A percentile compares a stretch with the other conserved stretches of the same genome.
phyloP scores from a whole-genome alignment of 2,329 filamentous ascomycete species.

The Lasiodiplodia citricola region DNA sequence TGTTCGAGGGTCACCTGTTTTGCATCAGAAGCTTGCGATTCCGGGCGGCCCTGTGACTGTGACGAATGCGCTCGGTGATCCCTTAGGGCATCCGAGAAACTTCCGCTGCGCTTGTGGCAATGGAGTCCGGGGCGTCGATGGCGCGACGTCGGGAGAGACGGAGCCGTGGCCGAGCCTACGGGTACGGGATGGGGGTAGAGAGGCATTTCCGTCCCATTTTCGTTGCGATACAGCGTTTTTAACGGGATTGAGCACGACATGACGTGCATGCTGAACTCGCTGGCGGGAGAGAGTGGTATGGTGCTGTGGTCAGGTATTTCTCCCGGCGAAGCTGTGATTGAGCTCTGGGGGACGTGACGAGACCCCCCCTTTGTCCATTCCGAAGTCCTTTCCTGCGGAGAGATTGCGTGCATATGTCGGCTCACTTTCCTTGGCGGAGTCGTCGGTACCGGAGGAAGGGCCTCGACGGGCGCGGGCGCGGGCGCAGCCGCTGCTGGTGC shows the following conservation, averaged over 20 bases:
- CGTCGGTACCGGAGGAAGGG: neutral
- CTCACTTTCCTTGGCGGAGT: constrained; percentile 15
- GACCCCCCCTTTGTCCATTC: constrained; percentile 32
- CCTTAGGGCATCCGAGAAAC: constrained; percentile 82
- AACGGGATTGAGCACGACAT: constrained; percentile 64
- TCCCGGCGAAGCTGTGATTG: constrained; percentile 41
- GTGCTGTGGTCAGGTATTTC: constrained; percentile 34
- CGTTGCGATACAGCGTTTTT: constrained; percentile 42
- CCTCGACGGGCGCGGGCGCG: neutral
- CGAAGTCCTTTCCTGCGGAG: neutral
- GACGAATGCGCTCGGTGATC: constrained; percentile 58
- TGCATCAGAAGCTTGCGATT: neutral
- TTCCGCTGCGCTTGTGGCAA: constrained; percentile 81
- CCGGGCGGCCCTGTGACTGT: constrained; percentile 1
- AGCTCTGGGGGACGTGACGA: constrained; percentile 45
- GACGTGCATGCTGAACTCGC: constrained; percentile 60
- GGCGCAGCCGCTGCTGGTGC: neutral
- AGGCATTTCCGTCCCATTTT: constrained; percentile 45
- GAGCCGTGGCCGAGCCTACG: neutral
- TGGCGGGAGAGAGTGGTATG: constrained; percentile 51
- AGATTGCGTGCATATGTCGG: neutral
- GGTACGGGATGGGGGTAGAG: constrained; percentile 46
- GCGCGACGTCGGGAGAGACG: constrained; percentile 31
- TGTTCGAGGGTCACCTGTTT: constrained; percentile 43
- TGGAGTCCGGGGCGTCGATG: constrained; percentile 37